Conservation (phyloP, 768 basidiomycete species). For the Mycena floridula region DNA sequence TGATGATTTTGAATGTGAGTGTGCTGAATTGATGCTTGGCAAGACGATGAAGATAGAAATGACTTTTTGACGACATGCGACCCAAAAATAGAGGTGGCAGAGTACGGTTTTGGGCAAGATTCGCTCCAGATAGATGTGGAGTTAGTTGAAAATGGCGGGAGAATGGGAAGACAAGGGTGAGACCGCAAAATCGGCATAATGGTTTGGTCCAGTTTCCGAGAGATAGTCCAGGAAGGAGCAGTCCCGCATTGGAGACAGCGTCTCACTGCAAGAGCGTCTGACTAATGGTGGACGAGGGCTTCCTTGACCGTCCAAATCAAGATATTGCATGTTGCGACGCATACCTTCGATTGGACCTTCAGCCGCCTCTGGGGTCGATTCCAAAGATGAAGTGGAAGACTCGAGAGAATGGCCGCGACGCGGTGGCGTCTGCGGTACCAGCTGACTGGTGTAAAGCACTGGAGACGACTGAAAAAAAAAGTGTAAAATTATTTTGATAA, state of each 20-base stretch:
- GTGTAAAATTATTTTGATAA: neutral
- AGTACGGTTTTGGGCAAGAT: neutral
- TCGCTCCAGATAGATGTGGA: neutral
- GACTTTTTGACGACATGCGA: no score
- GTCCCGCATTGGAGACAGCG: conserved; percentile 26
- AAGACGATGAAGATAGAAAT: neutral
- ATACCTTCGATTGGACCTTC: conserved; percentile 32
- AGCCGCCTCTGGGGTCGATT: conserved; percentile 49
- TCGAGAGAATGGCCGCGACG: conserved; percentile 34
- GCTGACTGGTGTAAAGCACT: conserved; percentile 16
- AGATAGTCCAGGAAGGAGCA: conserved; percentile 32
- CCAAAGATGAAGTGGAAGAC: conserved; percentile 47
- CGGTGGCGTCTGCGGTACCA: conserved; percentile 48
- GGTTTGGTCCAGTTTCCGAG: conserved; percentile 5
- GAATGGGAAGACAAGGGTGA: conserved; percentile 34
- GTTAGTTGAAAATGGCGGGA: conserved; percentile 44
- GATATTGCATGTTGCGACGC: conserved; percentile 29
- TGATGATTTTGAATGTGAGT: conserved; percentile 6
- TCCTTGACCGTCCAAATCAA: conserved; percentile 31
- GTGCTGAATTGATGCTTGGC: conserved; percentile 8
- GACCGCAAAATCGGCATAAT: conserved; percentile 19
- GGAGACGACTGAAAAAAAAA: neutral
- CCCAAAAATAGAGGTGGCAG: neutral
- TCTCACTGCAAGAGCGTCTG: conserved; percentile 22
- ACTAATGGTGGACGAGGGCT: conserved; percentile 21